Conservation (phyloP, 2,329 filamentous ascomycete genomes). For the Meredithiella fracta region DNA sequence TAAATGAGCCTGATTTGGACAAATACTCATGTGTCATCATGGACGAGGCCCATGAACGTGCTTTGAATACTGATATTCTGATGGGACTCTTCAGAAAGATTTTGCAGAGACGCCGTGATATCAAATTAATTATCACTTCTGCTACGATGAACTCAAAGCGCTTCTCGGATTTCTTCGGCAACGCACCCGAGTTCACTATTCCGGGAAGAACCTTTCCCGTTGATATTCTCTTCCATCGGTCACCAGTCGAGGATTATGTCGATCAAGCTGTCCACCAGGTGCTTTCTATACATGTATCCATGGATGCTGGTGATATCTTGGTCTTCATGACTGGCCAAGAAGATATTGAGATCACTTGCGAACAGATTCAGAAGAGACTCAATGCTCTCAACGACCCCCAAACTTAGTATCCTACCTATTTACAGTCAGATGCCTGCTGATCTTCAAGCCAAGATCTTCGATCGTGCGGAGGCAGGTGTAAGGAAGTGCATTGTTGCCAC, state of each 20-base stretch:
- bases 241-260: constrained; percentile 93
- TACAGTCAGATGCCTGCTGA: constrained; percentile 99
- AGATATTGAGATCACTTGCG: constrained; percentile 93
- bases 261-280: constrained; percentile 94
- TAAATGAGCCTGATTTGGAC: constrained; percentile 84
- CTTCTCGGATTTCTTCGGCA: constrained; percentile 91
- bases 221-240: constrained; percentile 87
- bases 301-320: constrained; percentile 80
- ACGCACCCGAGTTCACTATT: constrained; percentile 90
- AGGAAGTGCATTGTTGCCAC: constrained; percentile 96
- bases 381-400: constrained; percentile 85
- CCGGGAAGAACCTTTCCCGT: constrained; percentile 93
- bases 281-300: constrained; percentile 87
- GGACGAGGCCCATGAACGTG: constrained; percentile 96
- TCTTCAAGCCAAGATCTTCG: constrained; percentile 93
- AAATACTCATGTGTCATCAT: constrained; percentile 98
- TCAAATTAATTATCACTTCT: constrained; percentile 94
- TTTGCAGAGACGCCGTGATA: constrained; percentile 66
- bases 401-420: constrained; percentile 86
- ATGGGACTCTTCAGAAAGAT: constrained; percentile 99
- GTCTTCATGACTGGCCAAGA: constrained; percentile 99
- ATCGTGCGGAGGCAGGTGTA: constrained; percentile 73
- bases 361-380: constrained; percentile 74
- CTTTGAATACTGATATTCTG: constrained; percentile 88
- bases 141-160: constrained; percentile 97